Conservation (phyloP, 257 asterid genomes). For the Solanum tacnaense region DNA sequence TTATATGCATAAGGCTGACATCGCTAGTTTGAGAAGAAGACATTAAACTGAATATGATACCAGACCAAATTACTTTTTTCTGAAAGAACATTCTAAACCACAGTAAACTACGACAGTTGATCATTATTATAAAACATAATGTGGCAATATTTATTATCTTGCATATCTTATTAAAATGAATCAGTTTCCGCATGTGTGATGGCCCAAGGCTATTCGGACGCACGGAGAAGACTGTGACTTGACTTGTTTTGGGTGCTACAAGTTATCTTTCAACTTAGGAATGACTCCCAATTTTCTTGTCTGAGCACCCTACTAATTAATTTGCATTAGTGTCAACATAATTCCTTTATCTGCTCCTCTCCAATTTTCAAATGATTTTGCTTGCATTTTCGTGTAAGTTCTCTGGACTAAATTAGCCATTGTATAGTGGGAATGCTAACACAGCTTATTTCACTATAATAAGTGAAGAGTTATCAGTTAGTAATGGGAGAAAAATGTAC, state of each 20-base stretch:
- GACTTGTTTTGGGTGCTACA: background rate
- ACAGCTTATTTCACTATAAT: background rate
- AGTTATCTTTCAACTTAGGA: background rate
- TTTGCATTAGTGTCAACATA: background rate
- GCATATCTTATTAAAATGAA: background rate
- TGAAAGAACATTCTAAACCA: background rate
- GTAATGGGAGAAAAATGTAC: conserved; percentile 8
- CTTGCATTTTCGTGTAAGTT: background rate
- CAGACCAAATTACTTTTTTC: background rate
- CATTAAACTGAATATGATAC: background rate
- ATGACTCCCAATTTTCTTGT: background rate
- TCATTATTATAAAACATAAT: background rate
- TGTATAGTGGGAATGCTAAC: background rate
- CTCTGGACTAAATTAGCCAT: background rate
- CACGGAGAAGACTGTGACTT: background rate
- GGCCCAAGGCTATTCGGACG: background rate
- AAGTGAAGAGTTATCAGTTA: background rate
- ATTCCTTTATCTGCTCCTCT: background rate
- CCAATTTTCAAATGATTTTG: background rate
- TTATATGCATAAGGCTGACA: background rate
- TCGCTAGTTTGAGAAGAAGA: background rate
- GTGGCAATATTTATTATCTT: background rate
- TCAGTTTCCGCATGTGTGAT: background rate
- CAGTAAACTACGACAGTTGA: background rate
- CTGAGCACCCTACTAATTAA: background rate